Evolutionary conservation across 2,329 filamentous ascomycete genomes (phyloP).

Genomic region (Fusarium sublunatum): DNA sequence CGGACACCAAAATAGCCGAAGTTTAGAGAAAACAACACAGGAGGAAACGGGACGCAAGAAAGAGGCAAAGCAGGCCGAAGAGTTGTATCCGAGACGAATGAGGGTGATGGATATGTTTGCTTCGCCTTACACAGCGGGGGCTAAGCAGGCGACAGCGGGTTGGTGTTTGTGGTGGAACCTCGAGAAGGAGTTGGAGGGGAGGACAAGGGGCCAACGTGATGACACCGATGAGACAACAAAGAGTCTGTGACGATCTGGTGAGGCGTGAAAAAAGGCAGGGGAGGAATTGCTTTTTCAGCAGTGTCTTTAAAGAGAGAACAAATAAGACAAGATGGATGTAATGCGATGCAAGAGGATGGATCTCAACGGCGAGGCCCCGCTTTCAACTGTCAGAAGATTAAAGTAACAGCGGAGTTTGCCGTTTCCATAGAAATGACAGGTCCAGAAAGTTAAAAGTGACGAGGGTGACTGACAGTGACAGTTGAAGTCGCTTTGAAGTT

Average conservation of each 20-base stretch:
- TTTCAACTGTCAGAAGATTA: slow-evolving; percentile 29
- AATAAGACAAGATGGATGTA: slow-evolving; percentile 4
- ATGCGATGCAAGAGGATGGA: slow-evolving; percentile 30
- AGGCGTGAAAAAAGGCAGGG: slow-evolving; percentile 4
- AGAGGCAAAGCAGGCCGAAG: slow-evolving; percentile 17
- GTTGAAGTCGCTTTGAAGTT: background rate
- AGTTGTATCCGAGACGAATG: slow-evolving; percentile 30
- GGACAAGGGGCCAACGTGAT: slow-evolving; percentile 42
- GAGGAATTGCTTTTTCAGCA: slow-evolving; percentile 33
- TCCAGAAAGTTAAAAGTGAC: background rate
- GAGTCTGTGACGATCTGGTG: slow-evolving; percentile 23
- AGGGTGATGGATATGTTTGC: slow-evolving; percentile 45
- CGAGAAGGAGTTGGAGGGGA: slow-evolving; percentile 41
- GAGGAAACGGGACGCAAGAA: slow-evolving; percentile 24
- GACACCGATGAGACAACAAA: slow-evolving; percentile 38
- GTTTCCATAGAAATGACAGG: background rate
- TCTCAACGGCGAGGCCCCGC: slow-evolving; percentile 19
- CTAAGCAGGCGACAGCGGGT: slow-evolving; percentile 44
- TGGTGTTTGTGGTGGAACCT: slow-evolving; percentile 44
- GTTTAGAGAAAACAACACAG: slow-evolving; percentile 3
- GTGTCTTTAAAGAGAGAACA: slow-evolving; percentile 11
- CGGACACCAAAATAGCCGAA: slow-evolving; percentile 10
- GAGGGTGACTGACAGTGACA: background rate
- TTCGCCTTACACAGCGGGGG: slow-evolving; percentile 45
- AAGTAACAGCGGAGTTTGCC: slow-evolving; percentile 9